Conservation (phyloP, 2,329 filamentous ascomycete species). For the Aspergillus brasiliensis region DNA sequence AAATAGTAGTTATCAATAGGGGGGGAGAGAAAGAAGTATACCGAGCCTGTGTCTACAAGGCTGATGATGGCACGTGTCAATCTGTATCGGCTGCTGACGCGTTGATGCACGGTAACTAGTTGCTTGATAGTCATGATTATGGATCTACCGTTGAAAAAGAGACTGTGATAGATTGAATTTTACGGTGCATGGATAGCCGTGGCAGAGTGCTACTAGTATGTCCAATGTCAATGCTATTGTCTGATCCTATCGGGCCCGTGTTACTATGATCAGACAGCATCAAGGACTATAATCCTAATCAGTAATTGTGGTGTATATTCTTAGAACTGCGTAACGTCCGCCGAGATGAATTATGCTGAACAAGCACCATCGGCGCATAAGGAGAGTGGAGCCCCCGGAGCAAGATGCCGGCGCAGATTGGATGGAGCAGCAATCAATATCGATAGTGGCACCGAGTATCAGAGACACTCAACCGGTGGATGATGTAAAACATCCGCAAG, state of each 20-base stretch:
- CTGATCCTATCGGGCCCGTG: neutral
- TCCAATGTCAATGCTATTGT: neutral
- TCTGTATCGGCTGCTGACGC: neutral
- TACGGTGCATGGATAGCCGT: neutral
- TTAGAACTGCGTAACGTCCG: neutral
- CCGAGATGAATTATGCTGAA: neutral
- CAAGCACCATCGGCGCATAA: neutral
- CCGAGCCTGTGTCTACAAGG: conserved; percentile 5
- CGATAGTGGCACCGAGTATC: neutral
- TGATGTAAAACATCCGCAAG: conserved; percentile 18
- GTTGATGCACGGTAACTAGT: neutral
- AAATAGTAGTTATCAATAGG: neutral
- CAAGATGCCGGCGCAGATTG: neutral
- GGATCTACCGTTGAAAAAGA: neutral
- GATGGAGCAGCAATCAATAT: neutral
- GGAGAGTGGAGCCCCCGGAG: neutral
- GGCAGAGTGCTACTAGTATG: neutral
- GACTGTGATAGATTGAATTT: neutral
- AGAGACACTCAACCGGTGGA: neutral
- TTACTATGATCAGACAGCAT: neutral
- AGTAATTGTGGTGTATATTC: neutral
- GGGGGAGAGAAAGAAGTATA: neutral
- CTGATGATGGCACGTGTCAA: conserved; percentile 11
- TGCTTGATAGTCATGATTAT: neutral
- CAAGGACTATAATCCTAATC: neutral